Conservation (phyloP, 169 alveolate genomes). For the Eimeria falciformis region DNA sequence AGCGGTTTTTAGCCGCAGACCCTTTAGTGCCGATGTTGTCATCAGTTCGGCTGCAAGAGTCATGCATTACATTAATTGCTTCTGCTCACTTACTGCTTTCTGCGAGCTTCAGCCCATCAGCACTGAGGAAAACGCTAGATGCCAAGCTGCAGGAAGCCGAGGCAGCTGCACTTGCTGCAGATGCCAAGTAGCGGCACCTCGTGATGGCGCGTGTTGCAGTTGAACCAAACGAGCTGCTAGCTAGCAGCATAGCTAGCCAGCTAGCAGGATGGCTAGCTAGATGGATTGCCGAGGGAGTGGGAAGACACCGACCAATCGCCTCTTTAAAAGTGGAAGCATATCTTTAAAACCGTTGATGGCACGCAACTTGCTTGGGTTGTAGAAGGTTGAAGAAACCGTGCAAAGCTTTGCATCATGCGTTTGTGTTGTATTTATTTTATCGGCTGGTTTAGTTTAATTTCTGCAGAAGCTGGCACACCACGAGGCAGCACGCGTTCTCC, state of each 20-base stretch:
- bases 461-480: no score
- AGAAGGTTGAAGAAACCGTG: no score
- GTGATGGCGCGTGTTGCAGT: not conserved
- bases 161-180: conserved; percentile 67
- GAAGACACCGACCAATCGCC: not conserved
- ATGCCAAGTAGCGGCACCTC: not conserved
- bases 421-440: no score
- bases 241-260: no score
- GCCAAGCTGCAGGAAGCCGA: conserved; percentile 40
- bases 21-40: not conserved
- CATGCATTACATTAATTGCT: not conserved
- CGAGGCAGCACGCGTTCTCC: no score
- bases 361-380: no score
- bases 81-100: no score
- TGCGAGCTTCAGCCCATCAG: conserved; percentile 21
- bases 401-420: no score
- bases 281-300: not conserved
- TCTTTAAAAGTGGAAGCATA: no score
- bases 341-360: no score
- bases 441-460: no score
- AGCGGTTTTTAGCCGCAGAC: not conserved
- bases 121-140: conserved; percentile 46
- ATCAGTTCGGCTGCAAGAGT: not conserved
- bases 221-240: not conserved
- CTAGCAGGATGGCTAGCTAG: no score